Percentiles rank a stretch among this genome's conserved stretches.
phyloP scores from a whole-genome alignment of 768 basidiomycete species.

The Leucocoprinus leucothites region DNA sequence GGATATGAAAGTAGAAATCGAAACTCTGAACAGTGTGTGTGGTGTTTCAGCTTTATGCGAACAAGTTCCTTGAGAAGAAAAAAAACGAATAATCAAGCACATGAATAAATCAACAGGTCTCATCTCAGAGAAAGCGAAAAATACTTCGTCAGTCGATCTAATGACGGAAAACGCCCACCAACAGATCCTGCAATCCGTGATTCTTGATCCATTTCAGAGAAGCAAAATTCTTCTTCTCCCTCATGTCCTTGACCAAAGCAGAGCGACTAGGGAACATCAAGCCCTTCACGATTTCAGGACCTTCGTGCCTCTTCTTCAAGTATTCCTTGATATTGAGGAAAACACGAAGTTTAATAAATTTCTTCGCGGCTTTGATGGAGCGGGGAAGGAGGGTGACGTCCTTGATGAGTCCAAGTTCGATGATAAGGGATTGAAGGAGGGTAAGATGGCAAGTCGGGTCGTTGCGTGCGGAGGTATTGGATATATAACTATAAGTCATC shows the following conservation, averaged over 20 bases:
- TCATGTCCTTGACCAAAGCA: conserved; percentile 61
- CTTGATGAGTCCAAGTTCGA: conserved; percentile 68
- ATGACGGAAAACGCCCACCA: conserved; percentile 35
- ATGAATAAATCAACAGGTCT: too few relatives aligned
- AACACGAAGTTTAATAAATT: conserved; percentile 58
- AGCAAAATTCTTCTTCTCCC: conserved; percentile 40
- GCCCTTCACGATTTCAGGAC: conserved; percentile 54
- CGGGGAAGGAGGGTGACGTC: conserved; percentile 43
- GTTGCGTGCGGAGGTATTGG: conserved; percentile 40
- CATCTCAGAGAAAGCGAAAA: too few relatives aligned
- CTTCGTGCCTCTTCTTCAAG: conserved; percentile 60
- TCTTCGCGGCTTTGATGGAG: conserved; percentile 65
- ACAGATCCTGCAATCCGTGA: conserved; percentile 57
- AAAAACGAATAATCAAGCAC: too few relatives aligned
- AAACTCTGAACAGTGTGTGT: too few relatives aligned
- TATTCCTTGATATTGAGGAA: conserved; percentile 78
- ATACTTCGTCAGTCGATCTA: not conserved
- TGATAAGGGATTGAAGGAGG: conserved; percentile 69
- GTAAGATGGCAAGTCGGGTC: conserved; percentile 49
- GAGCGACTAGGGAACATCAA: conserved; percentile 61
- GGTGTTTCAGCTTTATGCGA: too few relatives aligned
- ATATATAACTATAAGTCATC: conserved; percentile 41
- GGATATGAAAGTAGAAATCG: too few relatives aligned
- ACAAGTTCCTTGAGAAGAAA: too few relatives aligned
- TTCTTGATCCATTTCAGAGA: conserved; percentile 61